Evolutionary conservation across 768 basidiomycete species (phyloP), one percentile per base, ranked within the genome.

Genomic region (Xanthoconium stramineum): DNA sequence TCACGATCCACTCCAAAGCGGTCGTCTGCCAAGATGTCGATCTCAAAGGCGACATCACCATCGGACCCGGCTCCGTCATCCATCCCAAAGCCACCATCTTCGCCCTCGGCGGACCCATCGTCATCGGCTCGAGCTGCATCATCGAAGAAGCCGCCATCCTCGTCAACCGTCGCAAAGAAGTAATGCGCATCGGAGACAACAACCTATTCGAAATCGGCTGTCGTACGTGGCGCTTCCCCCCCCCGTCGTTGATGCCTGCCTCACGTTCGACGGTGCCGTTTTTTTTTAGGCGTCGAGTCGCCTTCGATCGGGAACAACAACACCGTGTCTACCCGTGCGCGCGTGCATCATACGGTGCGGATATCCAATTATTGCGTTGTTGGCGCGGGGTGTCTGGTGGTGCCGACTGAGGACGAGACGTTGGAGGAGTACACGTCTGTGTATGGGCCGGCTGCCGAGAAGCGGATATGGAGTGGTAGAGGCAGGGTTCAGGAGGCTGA

Each of bases 61-160:
- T 99, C 55, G 94, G 94, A 29, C 79, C 90, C 68, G 89, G 91
- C 85, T 88, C 88, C 0, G 85, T 98, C 52, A 84, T 98, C 20
- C 95, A 98, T 61, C 95, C 96, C 0, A 93, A 95, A 69, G 93
- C 91, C 1, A 92, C 92, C 24, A 91, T 98, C 56, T 89, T 95
- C 63, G 94, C 95, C 14, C 82, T 94, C 53, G 86, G 85, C 10
- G 95, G 94, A 0, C 90, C 94, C 3, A 95, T 99, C 61, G 80
- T 94, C 44, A 88, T 99, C 51, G 96, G 94, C 14, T 76, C 82
- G 20, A 83, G 88, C 50, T 94, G 92, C 67, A 91, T 98, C 63
- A 83, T 98, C 55, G 97, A 98, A 66, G 97, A 99, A 69, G 83
- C 82, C 12, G 90, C 83, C 6, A 87, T 97, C 63, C 83, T 99